Base-by-base conservation (phyloP, 768 basidiomycete genomes). In the Goffeauzyma gilvescens region DNA sequence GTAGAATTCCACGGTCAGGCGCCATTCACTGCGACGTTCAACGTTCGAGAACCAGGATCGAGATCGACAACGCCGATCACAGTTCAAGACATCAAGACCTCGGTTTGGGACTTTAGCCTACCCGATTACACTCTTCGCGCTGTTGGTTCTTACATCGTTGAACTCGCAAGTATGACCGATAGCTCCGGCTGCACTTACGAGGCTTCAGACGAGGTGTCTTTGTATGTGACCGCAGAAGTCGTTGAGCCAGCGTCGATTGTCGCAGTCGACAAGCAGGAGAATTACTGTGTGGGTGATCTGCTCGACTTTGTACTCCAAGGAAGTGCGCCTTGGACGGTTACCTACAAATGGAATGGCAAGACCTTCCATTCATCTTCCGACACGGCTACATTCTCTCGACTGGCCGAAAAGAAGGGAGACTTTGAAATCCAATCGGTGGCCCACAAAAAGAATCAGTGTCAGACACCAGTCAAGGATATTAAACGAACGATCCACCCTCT, bases 301-400 rank as follows among this genome's bases (percentile, higher is more conserved):
- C 71, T 81, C 7, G 84, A 84, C 50, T 96, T 93, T 71, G 78
- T 89, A 57, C 69, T 98, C 13, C 85, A 93, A 63, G 93, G 93
- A 32, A 81, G 75, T 24, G 80, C 87, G 13, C 86, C 90, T 3
- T 96, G 87, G 86, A 78, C 74, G 3, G 74, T 10, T 51, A 89
- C 84, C 45, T 89, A 89, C 62, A 73, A 75, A 25, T 73, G 85
- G 60, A 79, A 85, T 46, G 77, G 78, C 38, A 82, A 78, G 60
- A 60, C 71, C 14, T 70, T 79, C 54, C 72, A 71, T 7, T 80
- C 82, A 49, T 78, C 79, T 48, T 76, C 77, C 10, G 79, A 77
- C 53, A 71, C 71, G 27, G 80, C 84, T 2, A 81, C 82, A 5
- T 90, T 90, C 68, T 76, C 81, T n/a, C 67, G 90, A 22, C 65